Base-by-base conservation (phyloP, 768 basidiomycete genomes). In the Lactifluus rugatus region DNA sequence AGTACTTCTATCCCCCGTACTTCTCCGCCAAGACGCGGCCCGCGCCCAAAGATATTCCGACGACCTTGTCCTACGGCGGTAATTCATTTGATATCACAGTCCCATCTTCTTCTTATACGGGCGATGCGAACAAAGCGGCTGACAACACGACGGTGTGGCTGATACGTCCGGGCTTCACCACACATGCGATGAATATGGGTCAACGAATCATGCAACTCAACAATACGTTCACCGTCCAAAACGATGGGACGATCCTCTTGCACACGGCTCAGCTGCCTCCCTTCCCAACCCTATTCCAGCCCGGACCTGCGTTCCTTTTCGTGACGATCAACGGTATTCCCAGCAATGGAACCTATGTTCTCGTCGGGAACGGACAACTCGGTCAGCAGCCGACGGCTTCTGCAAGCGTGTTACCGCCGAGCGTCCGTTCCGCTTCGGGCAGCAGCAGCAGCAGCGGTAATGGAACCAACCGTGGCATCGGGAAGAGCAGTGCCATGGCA, bases 151-250 rank as follows among this genome's bases (percentile, higher is more conserved):
- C 81, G 4, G 85, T 94, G 14, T 83, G 82, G 31, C 71, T 97
- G 60, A 74, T 87, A 31, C 88, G 94, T n/a, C 79, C 83, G 5
- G 94, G 94, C 0, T 89, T 85, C 75, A 84, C 87, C 2, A 89
- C 87, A 0, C 88, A 89, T 66, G 86, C 80, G 39, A 87, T 89
- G 86, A 89, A 87, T 74, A 89, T 89, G 85, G 87, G 87, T 0
- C 89, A 92, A 70, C 79, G 93, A 2, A 78, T 77, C 54, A 65
- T 93, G 56, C 84, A 93, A 73, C 81, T 96, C 49, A 85, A 93
- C 71, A 88, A 80, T 66, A 88, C 92, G 0, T 94, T 84, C 74
- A 87, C 83, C 1, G 86, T 91, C 56, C 82, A 89, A 69, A 69
- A 66, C 19, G 82, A 92, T 63, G 86, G 88, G 19, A 81, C 84